Conservation (phyloP, 1,139 yeast species). For the Hyphopichia burtonii region DNA sequence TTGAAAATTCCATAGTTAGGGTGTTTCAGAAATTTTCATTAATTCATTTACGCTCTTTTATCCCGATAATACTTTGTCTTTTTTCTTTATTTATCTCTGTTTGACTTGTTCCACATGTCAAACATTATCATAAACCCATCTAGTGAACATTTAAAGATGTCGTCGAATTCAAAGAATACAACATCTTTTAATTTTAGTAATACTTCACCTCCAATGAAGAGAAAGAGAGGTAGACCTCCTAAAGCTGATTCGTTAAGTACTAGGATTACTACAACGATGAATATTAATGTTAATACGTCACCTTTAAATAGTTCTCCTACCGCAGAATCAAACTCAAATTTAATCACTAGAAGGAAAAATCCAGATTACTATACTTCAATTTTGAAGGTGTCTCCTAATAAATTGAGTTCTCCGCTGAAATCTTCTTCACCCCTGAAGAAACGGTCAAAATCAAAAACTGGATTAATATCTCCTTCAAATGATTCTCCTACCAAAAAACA, state of each 20-base stretch:
- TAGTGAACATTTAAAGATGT: background rate
- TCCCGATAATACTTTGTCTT: too few species aligned
- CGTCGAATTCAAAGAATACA: background rate
- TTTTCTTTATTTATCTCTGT: too few species aligned
- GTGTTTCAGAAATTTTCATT: too few species aligned
- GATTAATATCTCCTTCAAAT: slow-evolving; percentile 2
- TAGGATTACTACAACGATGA: slow-evolving; percentile 43
- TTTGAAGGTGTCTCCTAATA: slow-evolving; percentile 44
- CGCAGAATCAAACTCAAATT: slow-evolving; percentile 39
- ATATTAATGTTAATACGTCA: slow-evolving; percentile 42
- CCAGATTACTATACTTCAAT: slow-evolving; percentile 49
- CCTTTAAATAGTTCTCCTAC: slow-evolving; percentile 28
- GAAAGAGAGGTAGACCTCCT: slow-evolving; percentile 51
- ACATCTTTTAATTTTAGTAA: background rate
- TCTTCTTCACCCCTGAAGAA: slow-evolving; percentile 3
- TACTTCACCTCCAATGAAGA: slow-evolving; percentile 25
- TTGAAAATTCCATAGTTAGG: too few species aligned
- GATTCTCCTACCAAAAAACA: slow-evolving; percentile 8
- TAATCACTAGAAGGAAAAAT: slow-evolving; percentile 42
- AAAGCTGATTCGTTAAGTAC: slow-evolving; percentile 41
- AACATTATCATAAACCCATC: too few species aligned
- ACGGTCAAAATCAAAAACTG: slow-evolving; percentile 8
- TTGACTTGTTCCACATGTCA: too few species aligned
- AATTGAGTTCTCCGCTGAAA: slow-evolving; percentile 2
- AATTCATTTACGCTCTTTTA: too few species aligned